Base-by-base conservation (phyloP, 176 grass and related monocot genomes). In the Saccharum officinarum region DNA sequence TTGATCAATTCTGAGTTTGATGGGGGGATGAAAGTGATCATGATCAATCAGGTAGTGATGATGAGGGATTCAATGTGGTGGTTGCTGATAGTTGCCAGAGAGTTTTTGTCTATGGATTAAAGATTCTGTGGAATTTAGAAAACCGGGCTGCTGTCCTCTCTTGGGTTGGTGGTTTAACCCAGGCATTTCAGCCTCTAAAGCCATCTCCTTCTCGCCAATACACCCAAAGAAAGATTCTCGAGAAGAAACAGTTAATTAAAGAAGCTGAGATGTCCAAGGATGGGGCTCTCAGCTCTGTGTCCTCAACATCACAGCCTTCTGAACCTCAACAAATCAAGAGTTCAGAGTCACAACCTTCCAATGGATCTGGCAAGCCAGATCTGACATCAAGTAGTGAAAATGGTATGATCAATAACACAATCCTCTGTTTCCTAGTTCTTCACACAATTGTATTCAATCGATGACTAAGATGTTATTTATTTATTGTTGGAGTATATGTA, bases 81-180 rank as follows among this genome's bases (percentile, higher is more conserved):
- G 90, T 98, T 80, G 96, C 93, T 87, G 96, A 98, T 78, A 98
- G 89, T 86, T 98, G 96, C 75, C 96, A 98, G 73, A 90, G 96
- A 83, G 82, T 98, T 80, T 98, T 88, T 90, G 89, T 98, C 50
- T 87, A 98, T 90, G 96, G 93, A 89, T 87, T 98, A 83, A 98
- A 93, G 82, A 82, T 98, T 77, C 76, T 98, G n/a, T 98, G 93
- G 96, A 95, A 80, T 80, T 78, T 98, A 69, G 93, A 98, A 84
- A 94, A 98, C 66, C 93, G 89, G 86, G 89, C 87, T 79, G 93
- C 96, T 83, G 9, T 95, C 71, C 80, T 84, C 39, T 90, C 91
- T 68, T 92, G 94, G 91, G 86, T 87, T 85, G 91, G 91, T 78
- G 93, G 87, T 75, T 87, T 98, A 79, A 87, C 93, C 69, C 94